Percentiles rank a stretch among this genome's conserved stretches.
Conservation (phyloP, 305 asterid genomes). For the Solanum chacoense region DNA sequence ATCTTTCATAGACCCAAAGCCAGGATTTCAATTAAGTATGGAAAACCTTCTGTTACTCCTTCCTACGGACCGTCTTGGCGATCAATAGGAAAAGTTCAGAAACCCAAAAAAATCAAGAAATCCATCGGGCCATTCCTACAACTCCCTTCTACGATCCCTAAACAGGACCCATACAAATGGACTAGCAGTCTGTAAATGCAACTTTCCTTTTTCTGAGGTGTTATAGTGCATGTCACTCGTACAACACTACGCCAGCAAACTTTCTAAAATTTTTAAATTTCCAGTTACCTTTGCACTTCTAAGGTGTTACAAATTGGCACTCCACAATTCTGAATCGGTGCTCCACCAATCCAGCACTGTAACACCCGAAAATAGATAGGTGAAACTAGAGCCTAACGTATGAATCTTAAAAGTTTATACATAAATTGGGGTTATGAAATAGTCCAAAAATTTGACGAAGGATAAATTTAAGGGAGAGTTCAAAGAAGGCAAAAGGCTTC, state of each 20-base stretch:
- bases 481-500: too few species aligned
- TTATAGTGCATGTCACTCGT: neutral
- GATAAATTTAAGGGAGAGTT: too few species aligned
- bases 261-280: too few species aligned
- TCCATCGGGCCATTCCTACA: neutral
- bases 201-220: neutral
- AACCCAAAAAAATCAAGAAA: neutral
- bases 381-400: too few species aligned
- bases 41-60: neutral
- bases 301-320: neutral
- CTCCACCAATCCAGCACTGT: neutral
- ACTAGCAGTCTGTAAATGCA: neutral
- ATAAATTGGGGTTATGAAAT: too few species aligned
- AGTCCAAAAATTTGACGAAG: too few species aligned
- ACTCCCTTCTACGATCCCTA: neutral
- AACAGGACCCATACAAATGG: neutral
- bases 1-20: neutral
- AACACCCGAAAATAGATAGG: too few species aligned
- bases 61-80: neutral
- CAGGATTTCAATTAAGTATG: neutral
- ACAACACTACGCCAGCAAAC: too few species aligned
- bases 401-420: too few species aligned
- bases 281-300: neutral
- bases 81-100: neutral
- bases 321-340: neutral